These are phyloP conservation scores for Phlyctochytrium bullatum DNA, from an alignment of 192 early-diverging fungal genomes.

Conservation along the genomic window DNA sequence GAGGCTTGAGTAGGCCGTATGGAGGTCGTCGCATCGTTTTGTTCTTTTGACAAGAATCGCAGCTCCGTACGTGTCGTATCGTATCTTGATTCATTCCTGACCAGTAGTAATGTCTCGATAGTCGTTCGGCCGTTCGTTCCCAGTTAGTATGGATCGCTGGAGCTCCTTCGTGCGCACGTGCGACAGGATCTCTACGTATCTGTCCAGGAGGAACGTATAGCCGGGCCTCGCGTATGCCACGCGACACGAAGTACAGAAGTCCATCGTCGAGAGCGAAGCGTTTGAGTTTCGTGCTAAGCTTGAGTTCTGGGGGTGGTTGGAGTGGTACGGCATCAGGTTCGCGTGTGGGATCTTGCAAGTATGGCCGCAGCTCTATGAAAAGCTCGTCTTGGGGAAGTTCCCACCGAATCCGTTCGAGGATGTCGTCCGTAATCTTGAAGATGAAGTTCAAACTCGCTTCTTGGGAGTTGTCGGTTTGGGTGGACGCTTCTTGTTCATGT, in stretches of 20 bases:
- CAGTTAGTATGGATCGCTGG: constrained; percentile 15
- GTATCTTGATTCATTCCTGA: not conserved
- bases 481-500: not conserved
- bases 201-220: not conserved
- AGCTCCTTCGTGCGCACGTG: not conserved
- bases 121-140: constrained; percentile 14
- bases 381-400: not conserved
- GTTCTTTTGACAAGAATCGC: constrained; percentile 5
- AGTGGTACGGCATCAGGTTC: not conserved
- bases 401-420: not conserved
- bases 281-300: not conserved
- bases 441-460: not conserved
- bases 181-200: not conserved
- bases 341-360: not conserved
- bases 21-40: constrained; percentile 34
- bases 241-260: too few species aligned
- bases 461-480: too few species aligned
- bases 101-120: constrained; percentile 15
- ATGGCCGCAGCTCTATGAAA: constrained; percentile 3
- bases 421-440: not conserved
- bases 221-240: not conserved
- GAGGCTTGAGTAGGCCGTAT: constrained; percentile 32
- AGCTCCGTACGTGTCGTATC: not conserved
- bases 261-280: too few species aligned
- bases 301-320: not conserved